Percentiles rank a stretch among this genome's conserved stretches.
phyloP scores from a whole-genome alignment of 352 stramenopile species.

The Globisporangium irregulare region DNA sequence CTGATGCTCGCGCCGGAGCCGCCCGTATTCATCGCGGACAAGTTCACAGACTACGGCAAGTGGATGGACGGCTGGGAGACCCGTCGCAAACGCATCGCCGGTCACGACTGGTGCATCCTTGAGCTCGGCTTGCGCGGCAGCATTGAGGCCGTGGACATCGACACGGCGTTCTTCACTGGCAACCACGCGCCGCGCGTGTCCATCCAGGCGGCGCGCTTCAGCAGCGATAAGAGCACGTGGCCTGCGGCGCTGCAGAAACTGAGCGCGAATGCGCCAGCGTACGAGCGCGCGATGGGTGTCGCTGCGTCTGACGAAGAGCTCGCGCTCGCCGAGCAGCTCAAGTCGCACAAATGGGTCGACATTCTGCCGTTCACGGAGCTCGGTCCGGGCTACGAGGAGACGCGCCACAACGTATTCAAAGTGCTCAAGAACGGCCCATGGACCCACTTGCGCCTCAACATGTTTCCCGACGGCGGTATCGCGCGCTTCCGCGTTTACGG shows the following conservation, averaged over 20 bases:
- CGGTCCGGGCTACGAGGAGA: constrained; percentile 81
- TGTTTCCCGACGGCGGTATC: constrained; percentile 93
- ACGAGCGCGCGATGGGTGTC: constrained; percentile 52
- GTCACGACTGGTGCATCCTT: constrained; percentile 92
- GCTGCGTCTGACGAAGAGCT: constrained; percentile 41
- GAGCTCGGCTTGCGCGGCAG: constrained; percentile 76
- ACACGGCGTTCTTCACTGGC: constrained; percentile 95
- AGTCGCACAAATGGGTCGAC: constrained; percentile 59
- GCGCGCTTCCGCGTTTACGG: constrained; percentile 86
- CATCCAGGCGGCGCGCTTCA: constrained; percentile 78
- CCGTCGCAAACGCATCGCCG: constrained; percentile 80
- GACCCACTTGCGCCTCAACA: constrained; percentile 90
- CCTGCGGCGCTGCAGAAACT: constrained; percentile 40
- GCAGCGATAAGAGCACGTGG: constrained; percentile 29
- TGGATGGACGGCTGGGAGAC: constrained; percentile 97
- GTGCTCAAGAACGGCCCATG: constrained; percentile 44
- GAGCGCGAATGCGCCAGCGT: constrained; percentile 29
- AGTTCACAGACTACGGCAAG: constrained; percentile 92
- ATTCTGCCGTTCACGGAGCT: constrained; percentile 56
- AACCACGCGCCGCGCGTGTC: constrained; percentile 88
- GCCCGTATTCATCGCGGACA: constrained; percentile 88
- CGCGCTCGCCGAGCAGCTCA: constrained; percentile 40
- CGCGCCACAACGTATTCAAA: constrained; percentile 83
- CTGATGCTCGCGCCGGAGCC: constrained; percentile 69
- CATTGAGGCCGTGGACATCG: constrained; percentile 72